These are phyloP conservation scores for Gnetum montanum DNA, from an alignment of 75 land plant species.

Conservation along the genomic window DNA sequence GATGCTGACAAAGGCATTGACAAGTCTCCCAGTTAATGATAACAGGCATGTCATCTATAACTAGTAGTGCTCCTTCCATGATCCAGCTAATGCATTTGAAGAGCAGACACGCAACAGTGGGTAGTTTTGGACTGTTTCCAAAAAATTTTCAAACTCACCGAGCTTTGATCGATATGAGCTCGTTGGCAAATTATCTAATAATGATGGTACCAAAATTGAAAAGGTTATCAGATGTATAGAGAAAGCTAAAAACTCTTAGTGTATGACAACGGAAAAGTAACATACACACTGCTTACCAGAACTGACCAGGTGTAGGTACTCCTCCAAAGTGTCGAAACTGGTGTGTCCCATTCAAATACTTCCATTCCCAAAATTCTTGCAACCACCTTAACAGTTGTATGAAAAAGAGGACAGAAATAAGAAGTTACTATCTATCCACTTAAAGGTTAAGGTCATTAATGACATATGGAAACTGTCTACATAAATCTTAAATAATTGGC, in stretches of 20 bases:
- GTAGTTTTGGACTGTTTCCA: slow-evolving; percentile 62
- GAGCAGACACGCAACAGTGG: slow-evolving; percentile 19
- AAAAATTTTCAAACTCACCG: slow-evolving; percentile 81
- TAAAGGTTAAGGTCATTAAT: too few species aligned
- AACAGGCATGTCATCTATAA: slow-evolving; percentile 86
- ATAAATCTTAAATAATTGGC: too few species aligned
- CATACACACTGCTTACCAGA: slow-evolving; percentile 34
- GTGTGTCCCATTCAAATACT: slow-evolving; percentile 84
- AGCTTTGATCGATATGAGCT: slow-evolving; percentile 70
- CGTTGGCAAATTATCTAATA: slow-evolving; percentile 22
- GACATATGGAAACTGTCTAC: too few species aligned
- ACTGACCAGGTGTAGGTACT: slow-evolving; percentile 55
- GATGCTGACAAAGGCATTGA: slow-evolving; percentile 34
- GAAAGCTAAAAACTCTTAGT: not conserved
- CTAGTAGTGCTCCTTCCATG: slow-evolving; percentile 26
- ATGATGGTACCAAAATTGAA: not conserved
- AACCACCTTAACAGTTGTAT: slow-evolving; percentile 51
- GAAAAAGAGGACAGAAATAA: too few species aligned
- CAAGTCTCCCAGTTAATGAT: slow-evolving; percentile 36
- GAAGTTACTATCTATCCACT: too few species aligned
- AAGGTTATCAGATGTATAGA: not conserved
- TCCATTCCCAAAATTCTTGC: slow-evolving; percentile 41
- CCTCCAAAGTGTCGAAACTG: slow-evolving; percentile 89
- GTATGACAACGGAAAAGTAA: not conserved
- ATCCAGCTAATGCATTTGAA: slow-evolving; percentile 8